These are phyloP conservation scores for Corchorus olitorius DNA, from an alignment of 345 rosid species.

Conservation along the genomic window DNA sequence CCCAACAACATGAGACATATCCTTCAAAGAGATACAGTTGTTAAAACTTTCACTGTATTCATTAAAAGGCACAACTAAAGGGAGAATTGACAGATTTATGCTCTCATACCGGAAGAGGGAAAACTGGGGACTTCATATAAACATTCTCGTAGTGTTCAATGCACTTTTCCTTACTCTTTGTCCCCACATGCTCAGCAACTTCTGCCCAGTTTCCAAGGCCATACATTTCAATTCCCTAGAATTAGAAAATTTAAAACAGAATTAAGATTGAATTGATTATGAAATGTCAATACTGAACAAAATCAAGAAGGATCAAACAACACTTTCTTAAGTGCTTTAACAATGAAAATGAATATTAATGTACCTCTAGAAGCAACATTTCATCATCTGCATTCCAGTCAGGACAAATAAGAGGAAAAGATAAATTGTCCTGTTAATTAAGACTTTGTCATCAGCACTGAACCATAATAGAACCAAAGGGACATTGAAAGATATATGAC, in stretches of 20 bases:
- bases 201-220: conserved; percentile 98
- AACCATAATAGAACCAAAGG: neutral
- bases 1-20: conserved; percentile 94
- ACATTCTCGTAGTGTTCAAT: conserved; percentile 74
- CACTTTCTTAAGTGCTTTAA: neutral
- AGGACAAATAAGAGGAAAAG: conserved; percentile 84
- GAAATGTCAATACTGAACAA: conserved; percentile 4
- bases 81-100: conserved; percentile 7
- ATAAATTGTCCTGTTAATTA: conserved; percentile 71
- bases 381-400: conserved; percentile 99
- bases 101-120: conserved; percentile 85
- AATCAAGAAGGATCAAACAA: conserved; percentile 9
- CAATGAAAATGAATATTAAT: conserved; percentile 11
- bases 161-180: conserved; percentile 88
- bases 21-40: conserved; percentile 43
- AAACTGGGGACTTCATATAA: conserved; percentile 79
- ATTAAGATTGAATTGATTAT: conserved; percentile 5
- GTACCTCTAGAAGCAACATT: conserved; percentile 92
- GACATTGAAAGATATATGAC: neutral
- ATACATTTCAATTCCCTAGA: conserved; percentile 97
- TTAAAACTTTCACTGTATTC: neutral
- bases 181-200: conserved; percentile 97
- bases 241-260: conserved; percentile 13
- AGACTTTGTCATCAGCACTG: conserved; percentile 9
- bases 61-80: conserved; percentile 7